Evolutionary conservation across 2,329 filamentous ascomycete genomes (phyloP).

Genomic region (Coniella lustricola): DNA sequence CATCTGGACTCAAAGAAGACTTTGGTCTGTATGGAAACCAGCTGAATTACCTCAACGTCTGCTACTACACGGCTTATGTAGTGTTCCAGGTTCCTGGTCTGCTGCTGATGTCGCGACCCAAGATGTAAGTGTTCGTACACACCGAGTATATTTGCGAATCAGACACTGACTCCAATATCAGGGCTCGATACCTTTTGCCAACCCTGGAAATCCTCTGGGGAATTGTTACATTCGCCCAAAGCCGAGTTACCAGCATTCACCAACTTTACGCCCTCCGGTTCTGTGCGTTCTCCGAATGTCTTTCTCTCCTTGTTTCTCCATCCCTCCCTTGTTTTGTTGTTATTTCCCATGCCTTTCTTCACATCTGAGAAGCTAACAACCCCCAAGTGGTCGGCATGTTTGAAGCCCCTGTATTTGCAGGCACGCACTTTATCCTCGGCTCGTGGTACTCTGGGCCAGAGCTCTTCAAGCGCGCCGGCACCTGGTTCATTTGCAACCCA

Average conservation of each 20-base stretch:
- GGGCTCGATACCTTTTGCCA: constrained; percentile 26
- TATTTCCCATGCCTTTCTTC: no score
- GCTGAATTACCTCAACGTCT: constrained; percentile 33
- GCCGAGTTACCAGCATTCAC: constrained; percentile 23
- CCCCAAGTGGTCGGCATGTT: constrained; percentile 25
- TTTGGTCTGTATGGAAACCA: constrained; percentile 31
- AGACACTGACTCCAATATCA: background rate
- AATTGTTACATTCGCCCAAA: constrained; percentile 25
- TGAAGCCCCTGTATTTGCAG: constrained; percentile 27
- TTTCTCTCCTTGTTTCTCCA: no score
- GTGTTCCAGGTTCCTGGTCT: constrained; percentile 28
- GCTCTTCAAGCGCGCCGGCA: constrained; percentile 25
- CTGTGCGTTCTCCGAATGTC: background rate
- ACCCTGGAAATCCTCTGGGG: constrained; percentile 27
- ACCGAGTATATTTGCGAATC: background rate
- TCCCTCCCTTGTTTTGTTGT: no score
- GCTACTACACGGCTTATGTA: constrained; percentile 32
- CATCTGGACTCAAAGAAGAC: constrained; percentile 32
- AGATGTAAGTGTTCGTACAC: constrained; percentile 18
- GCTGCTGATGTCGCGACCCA: constrained; percentile 26
- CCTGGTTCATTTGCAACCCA: constrained; percentile 24
- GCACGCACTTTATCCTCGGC: constrained; percentile 26
- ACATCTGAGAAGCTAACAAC: background rate
- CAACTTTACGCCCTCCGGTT: constrained; percentile 27
- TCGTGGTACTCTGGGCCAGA: constrained; percentile 23